phyloP scores from a whole-genome alignment of 176 grass and related monocot species.

The Triticum monococcum region DNA sequence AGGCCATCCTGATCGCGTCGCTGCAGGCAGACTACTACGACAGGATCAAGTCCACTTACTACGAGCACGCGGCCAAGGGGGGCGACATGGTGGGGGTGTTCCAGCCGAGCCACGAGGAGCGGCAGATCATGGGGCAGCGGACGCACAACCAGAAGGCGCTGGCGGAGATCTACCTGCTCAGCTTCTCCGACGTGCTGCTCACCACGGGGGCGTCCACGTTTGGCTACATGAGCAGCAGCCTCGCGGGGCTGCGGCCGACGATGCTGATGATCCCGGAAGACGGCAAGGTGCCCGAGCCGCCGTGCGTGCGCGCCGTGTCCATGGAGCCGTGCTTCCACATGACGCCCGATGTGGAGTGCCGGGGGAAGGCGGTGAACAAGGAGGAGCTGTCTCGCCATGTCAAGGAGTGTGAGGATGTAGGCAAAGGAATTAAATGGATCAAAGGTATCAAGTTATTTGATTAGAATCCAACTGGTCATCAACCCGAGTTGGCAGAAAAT shows the following conservation, averaged over 20 bases:
- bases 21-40: conserved; percentile 56
- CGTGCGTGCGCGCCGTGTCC: conserved; percentile 36
- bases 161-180: conserved; percentile 57
- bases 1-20: conserved; percentile 47
- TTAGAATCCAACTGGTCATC: neutral
- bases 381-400: neutral
- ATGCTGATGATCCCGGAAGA: conserved; percentile 6
- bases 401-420: conserved; percentile 2
- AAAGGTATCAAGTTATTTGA: neutral
- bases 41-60: conserved; percentile 40
- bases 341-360: neutral
- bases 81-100: conserved; percentile 24
- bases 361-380: neutral
- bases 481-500: neutral
- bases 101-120: conserved; percentile 54
- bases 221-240: conserved; percentile 48
- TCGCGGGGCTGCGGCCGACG: conserved; percentile 29
- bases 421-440: neutral
- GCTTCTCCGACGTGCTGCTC: conserved; percentile 43
- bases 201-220: conserved; percentile 53
- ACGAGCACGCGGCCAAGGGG: conserved; percentile 32
- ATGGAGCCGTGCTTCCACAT: conserved; percentile 53
- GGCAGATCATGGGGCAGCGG: conserved; percentile 12
- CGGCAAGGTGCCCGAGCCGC: neutral
- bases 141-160: conserved; percentile 65